These are phyloP conservation scores for Colletotrichum costaricense DNA, from an alignment of 2,329 filamentous ascomycete genomes.

Conservation along the genomic window DNA sequence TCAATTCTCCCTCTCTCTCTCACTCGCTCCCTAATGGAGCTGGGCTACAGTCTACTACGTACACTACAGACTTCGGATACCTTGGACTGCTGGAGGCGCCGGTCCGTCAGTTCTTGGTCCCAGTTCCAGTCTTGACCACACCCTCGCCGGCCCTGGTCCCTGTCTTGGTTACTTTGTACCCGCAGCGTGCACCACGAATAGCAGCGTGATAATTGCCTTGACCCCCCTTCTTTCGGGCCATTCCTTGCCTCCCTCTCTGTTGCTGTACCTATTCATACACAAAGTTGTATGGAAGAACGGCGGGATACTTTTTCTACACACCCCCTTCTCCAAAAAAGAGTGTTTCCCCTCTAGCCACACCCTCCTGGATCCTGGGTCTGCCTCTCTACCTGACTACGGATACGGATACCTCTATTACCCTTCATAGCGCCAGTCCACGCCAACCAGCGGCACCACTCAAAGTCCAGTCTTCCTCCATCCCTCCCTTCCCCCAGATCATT, in stretches of 20 bases:
- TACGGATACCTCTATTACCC: conserved; percentile 2
- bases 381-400: too few relatives aligned
- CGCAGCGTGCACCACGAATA: conserved; percentile 34
- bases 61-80: too few relatives aligned
- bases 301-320: background rate
- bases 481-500: conserved; percentile 9
- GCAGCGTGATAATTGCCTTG: conserved; percentile 31
- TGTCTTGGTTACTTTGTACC: conserved; percentile 33
- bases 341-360: conserved; percentile 35
- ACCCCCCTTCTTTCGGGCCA: conserved; percentile 24
- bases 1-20: background rate
- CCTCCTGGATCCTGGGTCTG: background rate
- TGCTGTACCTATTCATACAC: too few relatives aligned
- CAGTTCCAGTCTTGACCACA: background rate
- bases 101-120: conserved; percentile 8
- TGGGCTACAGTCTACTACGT: too few relatives aligned
- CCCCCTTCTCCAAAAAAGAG: conserved; percentile 24
- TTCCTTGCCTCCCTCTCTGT: conserved; percentile 18
- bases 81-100: background rate
- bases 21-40: background rate
- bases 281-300: background rate
- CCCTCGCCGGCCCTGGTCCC: conserved; percentile 17
- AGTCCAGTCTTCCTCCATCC: conserved; percentile 28
- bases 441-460: conserved; percentile 26
- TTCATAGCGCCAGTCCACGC: conserved; percentile 11